Evolutionary conservation across 2,329 filamentous ascomycete species (phyloP), one percentile per base, ranked within the genome.

Genomic region (Lachnum nothofagi): DNA sequence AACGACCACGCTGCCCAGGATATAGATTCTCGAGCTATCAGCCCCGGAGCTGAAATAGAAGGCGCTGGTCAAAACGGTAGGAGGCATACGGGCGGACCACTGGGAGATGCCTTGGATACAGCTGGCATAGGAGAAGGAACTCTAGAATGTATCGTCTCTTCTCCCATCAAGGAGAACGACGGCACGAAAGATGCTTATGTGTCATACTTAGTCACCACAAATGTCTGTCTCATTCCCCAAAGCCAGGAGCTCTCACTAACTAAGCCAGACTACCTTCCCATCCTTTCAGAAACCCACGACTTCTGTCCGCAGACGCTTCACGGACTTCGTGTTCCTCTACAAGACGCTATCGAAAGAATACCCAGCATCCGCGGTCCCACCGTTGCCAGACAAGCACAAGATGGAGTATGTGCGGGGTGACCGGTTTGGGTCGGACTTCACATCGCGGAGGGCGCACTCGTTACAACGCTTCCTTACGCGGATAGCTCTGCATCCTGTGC

Each of bases 351-450:
- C 78, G 55, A 84, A 83, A 65, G 91, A 96, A 67, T 97, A 89
- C 63, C 88, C 90, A 51, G 88, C 89, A 72, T 88, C 86, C 68
- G 93, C 93, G 41, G 88, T 98, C 3, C 93, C 93, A 24, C 93
- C 93, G 40, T 76, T 98, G 46, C 93, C 93, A 45, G 93, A 97
- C 71, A 98, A 97, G 76, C 91, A 97, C 75, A 94, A 94, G 71
- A 95, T 98, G 88, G 90, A 95, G 65, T 97, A 97, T 65, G 93
- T 97, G 44, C 87, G 91, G 29, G 93, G 93, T 60, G 91, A 97
- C 72, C 86, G 93, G 55, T 98, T 98, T 69, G 90, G 91, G 7
- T 71, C 85, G 42, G 93, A 97, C 70, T 98, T 98, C 67, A 98
- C 90, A 27, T 77, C 82, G 39, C 84, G 93, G 27, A 83, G 93